phyloP scores from a whole-genome alignment of 352 stramenopile species.

The Phytopythium aichiense region DNA sequence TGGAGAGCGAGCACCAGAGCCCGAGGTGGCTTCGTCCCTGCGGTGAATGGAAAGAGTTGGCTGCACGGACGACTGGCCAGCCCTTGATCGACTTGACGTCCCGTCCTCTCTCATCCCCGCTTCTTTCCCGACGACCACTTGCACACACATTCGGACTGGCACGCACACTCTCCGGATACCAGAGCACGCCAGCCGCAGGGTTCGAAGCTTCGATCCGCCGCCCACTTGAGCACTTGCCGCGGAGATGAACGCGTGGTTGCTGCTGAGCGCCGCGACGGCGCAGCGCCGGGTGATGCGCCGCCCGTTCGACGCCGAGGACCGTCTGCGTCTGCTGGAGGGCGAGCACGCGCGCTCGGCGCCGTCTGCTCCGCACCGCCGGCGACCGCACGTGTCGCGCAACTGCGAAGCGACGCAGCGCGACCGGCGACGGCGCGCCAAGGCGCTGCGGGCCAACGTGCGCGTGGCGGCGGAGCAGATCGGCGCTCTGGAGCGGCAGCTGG shows the following conservation, averaged over 20 bases:
- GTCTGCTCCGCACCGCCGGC: no score
- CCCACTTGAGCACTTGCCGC: no score
- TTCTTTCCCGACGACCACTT: no score
- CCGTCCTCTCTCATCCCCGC: neutral
- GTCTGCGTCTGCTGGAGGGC: neutral
- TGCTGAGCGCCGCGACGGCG: constrained; percentile 2
- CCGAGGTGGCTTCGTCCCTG: neutral
- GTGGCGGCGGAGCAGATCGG: constrained; percentile 1
- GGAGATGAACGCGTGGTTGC: constrained; percentile 4
- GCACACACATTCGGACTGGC: no score
- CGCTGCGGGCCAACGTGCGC: neutral
- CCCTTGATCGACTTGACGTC: neutral
- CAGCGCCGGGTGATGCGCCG: neutral
- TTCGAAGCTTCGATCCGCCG: no score
- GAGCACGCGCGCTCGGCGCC: neutral
- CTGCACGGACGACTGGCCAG: neutral
- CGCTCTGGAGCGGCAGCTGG: constrained; percentile 1
- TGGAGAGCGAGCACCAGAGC: no score
- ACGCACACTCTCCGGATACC: no score
- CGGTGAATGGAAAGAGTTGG: neutral
- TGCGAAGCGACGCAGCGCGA: neutral
- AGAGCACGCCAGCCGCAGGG: no score
- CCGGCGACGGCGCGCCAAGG: neutral
- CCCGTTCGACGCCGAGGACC: constrained; percentile 1
- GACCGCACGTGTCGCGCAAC: neutral